Base-by-base conservation (phyloP, 1,284 basidiomycete genomes). In the Fistulina hepatica region DNA sequence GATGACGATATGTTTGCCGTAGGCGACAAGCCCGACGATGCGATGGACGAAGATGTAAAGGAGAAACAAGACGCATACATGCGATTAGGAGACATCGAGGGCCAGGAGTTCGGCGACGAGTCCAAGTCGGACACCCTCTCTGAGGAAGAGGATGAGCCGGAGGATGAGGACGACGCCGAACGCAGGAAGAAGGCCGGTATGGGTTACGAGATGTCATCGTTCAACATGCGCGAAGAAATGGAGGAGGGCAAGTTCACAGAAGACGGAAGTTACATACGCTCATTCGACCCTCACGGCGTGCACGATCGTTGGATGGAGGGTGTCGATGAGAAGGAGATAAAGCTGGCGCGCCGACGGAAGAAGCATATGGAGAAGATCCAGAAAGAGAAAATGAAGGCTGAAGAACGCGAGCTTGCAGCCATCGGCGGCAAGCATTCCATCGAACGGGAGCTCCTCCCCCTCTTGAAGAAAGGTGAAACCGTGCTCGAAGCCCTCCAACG, bases 201-300 rank as follows among this genome's bases (percentile, higher is more conserved):
- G 92, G 95, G 93, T 1, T 91, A 69, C 58, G 85, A 93, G 52
- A 57, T 97, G 10, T 93, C 89, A 6, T 84, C 85, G 21, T 99
- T 99, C 74, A 97, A 99, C 59, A 97, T 99, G 95, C 85, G 92
- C 48, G 82, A 86, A 48, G 95, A 99, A 70, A 93, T 99, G 82
- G 80, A 88, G 52, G 89, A 95, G 56, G 95, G 95, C 22, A 86
- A 91, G 51, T 97, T 99, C 64, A 83, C 91, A 8, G 86, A 84
- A 41, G 94, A 97, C 51, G 95, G 95, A 33, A 78, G 62, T 41
- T 97, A 93, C 56, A 73, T 92, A 39, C 76, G 77, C 40, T 80
- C 90, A 34, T 82, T 81, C 48, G 93, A 98, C 59, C 84, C 85
- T 5, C 83, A 92, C 53, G 90, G 83, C 12, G 75, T 85, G 38